These are phyloP conservation scores for Penicillium waksmanii DNA, from an alignment of 495 filamentous ascomycete species.

Conservation along the genomic window DNA sequence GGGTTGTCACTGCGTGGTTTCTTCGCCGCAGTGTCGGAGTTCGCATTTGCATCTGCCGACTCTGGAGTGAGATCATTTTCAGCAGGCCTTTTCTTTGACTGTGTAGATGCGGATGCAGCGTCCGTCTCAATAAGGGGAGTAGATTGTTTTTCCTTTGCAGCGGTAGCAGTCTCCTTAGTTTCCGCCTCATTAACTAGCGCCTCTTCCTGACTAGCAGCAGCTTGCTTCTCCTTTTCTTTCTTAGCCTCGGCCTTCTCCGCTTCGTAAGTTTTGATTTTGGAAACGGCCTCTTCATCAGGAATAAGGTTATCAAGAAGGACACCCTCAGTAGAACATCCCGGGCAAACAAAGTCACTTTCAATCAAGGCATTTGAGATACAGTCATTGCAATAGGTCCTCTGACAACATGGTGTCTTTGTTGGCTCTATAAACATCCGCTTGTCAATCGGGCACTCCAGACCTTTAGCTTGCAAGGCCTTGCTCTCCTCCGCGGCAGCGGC, in stretches of 20 bases:
- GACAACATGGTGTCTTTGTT: conserved; percentile 97
- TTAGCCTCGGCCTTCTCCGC: conserved; percentile 66
- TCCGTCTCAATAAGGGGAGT: conserved; percentile 40
- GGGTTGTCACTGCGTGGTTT: conserved; percentile 40
- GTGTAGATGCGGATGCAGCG: conserved; percentile 19
- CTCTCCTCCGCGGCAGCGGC: conserved; percentile 70
- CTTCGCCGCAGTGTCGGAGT: conserved; percentile 30
- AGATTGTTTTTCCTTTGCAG: conserved; percentile 30
- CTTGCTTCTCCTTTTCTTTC: conserved; percentile 65
- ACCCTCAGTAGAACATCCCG: conserved; percentile 84
- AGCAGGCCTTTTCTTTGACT: conserved; percentile 78
- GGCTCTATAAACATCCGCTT: conserved; percentile 96
- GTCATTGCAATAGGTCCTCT: conserved; percentile 96
- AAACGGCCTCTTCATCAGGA: conserved; percentile 73
- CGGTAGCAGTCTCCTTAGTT: conserved; percentile 17
- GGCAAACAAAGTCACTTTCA: conserved; percentile 96
- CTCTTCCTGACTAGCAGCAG: conserved; percentile 27
- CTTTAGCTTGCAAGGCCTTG: conserved; percentile 80
- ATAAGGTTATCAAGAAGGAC: conserved; percentile 91
- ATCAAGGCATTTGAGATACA: conserved; percentile 98
- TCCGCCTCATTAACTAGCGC: conserved; percentile 35
- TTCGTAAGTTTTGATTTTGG: conserved; percentile 80
- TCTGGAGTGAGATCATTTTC: conserved; percentile 63
- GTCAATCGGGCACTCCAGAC: conserved; percentile 92
- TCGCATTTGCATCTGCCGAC: conserved; percentile 18